Base-by-base conservation (phyloP, 2,329 filamentous ascomycete genomes). In the Hymenoscyphus fraxineus region DNA sequence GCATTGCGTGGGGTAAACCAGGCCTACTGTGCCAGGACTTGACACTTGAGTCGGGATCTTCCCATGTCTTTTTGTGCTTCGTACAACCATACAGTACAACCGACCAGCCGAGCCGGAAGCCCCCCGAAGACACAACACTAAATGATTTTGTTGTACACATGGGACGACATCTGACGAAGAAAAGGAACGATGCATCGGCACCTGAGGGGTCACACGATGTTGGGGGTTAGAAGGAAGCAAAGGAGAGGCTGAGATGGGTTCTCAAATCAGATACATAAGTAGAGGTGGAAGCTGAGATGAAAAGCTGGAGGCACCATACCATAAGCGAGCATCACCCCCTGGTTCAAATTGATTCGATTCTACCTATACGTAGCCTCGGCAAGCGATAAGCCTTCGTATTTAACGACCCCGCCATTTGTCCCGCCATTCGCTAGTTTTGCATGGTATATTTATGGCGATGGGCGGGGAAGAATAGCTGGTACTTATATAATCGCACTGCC, bases 1-100 rank as follows among this genome's bases (percentile, higher is more conserved):
- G 40, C 58, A 60, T 60, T 51, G 41, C 58, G 58, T 60, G 58
- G 39, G 58, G 58, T 35, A 54, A 54, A 54, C 19, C 19, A 22
- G 22, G 13, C 47, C 19, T 27, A n/a, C 19, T 19, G 47, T 54
- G 47, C 47, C 47, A 27, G 6, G 13, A 27, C 19, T 27, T 27
- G 27, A 27, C 16, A 44, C 2, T 44, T n/a, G 16, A n/a, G 22
- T 19, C 13, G 19, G 44, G 44, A 51, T 51, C 44, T n/a, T 44
- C 6, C 12, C n/a, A 44, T n/a, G 6, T n/a, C 47, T 19, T 27
- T 27, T 3, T 27, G 27, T 27, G 2, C 19, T 54, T 54, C 22
- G 19, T 54, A 12, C 47, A 19, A 22, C 47, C 22, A 22, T 54
- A 27, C 19, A 54, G 12, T 54, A 27, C 19, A 54, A 54, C 19